A percentile compares a stretch with the other conserved stretches of the same genome.
Evolutionary conservation across 441 rosid genomes (phyloP).

Genomic region (Populus hybrid): DNA sequence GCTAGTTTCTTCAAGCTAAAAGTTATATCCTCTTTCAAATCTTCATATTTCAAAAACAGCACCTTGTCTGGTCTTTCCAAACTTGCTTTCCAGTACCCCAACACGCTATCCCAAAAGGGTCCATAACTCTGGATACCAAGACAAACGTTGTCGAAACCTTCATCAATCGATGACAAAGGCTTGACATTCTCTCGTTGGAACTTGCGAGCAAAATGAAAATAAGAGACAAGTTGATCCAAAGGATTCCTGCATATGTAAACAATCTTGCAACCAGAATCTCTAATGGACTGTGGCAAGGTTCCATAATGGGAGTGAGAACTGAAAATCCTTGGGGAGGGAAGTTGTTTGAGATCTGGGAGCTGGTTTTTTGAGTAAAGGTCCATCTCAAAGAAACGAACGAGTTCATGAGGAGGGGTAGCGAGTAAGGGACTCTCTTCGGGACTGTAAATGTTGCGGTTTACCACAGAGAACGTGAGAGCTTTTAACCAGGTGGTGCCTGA

Average conservation of each 20-base stretch:
- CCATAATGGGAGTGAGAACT: constrained; percentile 6
- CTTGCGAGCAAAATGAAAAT: background rate
- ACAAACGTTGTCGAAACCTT: constrained; percentile 23
- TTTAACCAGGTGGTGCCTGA: constrained; percentile 28
- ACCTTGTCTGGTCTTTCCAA: too few relatives aligned
- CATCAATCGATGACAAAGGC: background rate
- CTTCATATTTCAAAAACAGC: constrained; percentile 28
- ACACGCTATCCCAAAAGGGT: constrained; percentile 21
- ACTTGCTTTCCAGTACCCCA: too few relatives aligned
- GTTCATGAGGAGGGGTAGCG: background rate
- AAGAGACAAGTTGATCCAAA: constrained; percentile 18
- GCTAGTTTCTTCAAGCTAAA: constrained; percentile 16
- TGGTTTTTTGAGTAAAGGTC: background rate
- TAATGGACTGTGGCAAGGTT: constrained; percentile 5
- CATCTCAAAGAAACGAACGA: constrained; percentile 6
- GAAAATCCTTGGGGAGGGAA: constrained; percentile 14
- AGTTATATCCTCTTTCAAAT: constrained; percentile 15
- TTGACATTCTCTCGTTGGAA: too few relatives aligned
- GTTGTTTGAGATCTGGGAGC: too few relatives aligned
- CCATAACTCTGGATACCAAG: constrained; percentile 18
- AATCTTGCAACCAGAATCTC: constrained; percentile 1
- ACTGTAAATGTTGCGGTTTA: background rate
- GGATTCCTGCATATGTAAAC: constrained; percentile 33
- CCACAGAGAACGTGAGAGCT: background rate
- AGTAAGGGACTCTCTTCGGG: constrained; percentile 9